These are phyloP conservation scores for Aspergillus unguis DNA, from an alignment of 2,329 filamentous ascomycete genomes.

Conservation along the genomic window DNA sequence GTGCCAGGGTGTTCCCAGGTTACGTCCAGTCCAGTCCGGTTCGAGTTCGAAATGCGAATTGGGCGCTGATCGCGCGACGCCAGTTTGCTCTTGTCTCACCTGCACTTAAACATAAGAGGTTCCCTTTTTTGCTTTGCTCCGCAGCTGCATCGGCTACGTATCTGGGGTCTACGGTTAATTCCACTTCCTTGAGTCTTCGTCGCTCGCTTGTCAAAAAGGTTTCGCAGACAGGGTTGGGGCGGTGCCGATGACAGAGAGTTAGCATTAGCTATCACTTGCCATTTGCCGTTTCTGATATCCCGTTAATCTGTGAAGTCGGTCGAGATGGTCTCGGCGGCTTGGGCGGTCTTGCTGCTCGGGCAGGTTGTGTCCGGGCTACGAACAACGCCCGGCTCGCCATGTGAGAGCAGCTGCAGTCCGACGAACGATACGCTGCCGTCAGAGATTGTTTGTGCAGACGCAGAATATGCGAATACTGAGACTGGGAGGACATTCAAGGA, in stretches of 20 bases:
- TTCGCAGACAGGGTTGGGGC: neutral
- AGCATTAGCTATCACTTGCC: neutral
- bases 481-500: constrained; percentile 37
- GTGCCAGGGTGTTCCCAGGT: neutral
- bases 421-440: constrained; percentile 38
- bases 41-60: constrained; percentile 8
- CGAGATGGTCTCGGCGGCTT: constrained; percentile 14
- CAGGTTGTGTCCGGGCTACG: constrained; percentile 27
- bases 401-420: constrained; percentile 30
- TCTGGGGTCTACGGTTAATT: neutral
- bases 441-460: constrained; percentile 43
- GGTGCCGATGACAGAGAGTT: constrained; percentile 13
- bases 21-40: neutral
- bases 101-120: neutral
- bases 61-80: constrained; percentile 4
- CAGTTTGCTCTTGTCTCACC: neutral
- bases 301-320: constrained; percentile 1
- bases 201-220: neutral
- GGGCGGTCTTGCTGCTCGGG: constrained; percentile 21
- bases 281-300: too few species aligned
- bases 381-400: constrained; percentile 40
- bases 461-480: constrained; percentile 30
- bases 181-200: neutral
- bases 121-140: neutral
- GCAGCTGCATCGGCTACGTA: neutral